Percentiles rank a stretch among this genome's conserved stretches.
Conservation (phyloP, 192 early-diverging fungal genomes). For the Helicostylum pulchrum region DNA sequence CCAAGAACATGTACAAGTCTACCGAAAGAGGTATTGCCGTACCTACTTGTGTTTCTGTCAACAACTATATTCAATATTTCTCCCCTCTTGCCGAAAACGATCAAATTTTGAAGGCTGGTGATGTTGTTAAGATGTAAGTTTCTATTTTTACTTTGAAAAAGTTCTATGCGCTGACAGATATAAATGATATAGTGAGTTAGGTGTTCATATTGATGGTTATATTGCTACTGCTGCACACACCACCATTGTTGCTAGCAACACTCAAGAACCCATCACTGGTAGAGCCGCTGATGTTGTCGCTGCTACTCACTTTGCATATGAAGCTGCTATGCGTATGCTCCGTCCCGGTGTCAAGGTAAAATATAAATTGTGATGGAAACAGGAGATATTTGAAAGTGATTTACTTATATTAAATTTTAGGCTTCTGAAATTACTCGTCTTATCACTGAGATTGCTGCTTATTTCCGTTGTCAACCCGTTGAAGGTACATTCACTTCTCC, state of each 20-base stretch:
- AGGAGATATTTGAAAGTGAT: background rate
- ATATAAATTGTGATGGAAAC: too few species aligned
- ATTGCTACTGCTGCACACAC: conserved; percentile 83
- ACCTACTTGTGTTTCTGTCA: conserved; percentile 83
- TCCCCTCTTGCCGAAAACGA: conserved; percentile 68
- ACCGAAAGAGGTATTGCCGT: conserved; percentile 75
- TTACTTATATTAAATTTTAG: conserved; percentile 20
- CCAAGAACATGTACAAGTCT: conserved; percentile 58
- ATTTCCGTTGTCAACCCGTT: conserved; percentile 68
- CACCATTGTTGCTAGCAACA: conserved; percentile 60
- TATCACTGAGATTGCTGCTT: conserved; percentile 53
- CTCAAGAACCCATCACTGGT: conserved; percentile 55
- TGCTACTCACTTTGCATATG: conserved; percentile 79
- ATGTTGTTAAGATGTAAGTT: conserved; percentile 84
- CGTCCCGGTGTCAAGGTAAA: conserved; percentile 65
- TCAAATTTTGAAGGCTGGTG: conserved; percentile 63
- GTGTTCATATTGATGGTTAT: conserved; percentile 92
- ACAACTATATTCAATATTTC: conserved; percentile 75
- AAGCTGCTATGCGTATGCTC: conserved; percentile 78
- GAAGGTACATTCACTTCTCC: conserved; percentile 62
- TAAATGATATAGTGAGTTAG: conserved; percentile 60
- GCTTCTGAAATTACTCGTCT: conserved; percentile 55
- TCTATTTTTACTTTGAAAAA: background rate
- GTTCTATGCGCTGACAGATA: background rate
- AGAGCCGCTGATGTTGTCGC: conserved; percentile 36